phyloP scores from a whole-genome alignment of 2,329 filamentous ascomycete genomes.

The Macroventuria anomochaeta region DNA sequence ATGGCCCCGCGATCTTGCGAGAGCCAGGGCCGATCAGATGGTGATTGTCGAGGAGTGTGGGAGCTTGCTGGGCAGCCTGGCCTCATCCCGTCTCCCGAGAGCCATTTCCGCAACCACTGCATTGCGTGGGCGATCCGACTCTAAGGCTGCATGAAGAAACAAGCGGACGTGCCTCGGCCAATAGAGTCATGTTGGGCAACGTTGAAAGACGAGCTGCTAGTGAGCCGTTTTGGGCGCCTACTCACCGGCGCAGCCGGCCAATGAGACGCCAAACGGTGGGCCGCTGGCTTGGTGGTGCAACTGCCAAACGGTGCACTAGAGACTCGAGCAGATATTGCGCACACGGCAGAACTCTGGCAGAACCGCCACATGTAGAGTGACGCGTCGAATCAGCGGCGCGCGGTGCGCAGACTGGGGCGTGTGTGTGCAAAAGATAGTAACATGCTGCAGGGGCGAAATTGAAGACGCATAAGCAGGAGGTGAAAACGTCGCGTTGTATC shows the following conservation, averaged over 20 bases:
- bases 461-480: conserved; percentile 26
- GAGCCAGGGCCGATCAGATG: conserved; percentile 34
- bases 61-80: conserved; percentile 18
- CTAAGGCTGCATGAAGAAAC: conserved; percentile 26
- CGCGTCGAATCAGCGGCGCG: conserved; percentile 28
- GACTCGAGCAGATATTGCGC: conserved; percentile 31
- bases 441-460: conserved; percentile 38
- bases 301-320: conserved; percentile 47
- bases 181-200: conserved; percentile 28
- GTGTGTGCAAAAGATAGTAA: conserved; percentile 12
- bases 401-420: conserved; percentile 26
- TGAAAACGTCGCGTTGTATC: conserved; percentile 18
- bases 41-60: conserved; percentile 20
- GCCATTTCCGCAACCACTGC: conserved; percentile 32
- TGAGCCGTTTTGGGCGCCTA: conserved; percentile 39
- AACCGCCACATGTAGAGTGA: conserved; percentile 28
- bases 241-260: conserved; percentile 25
- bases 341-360: conserved; percentile 30
- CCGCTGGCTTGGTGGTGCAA: conserved; percentile 36
- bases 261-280: conserved; percentile 28
- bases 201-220: conserved; percentile 28
- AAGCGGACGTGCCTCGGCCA: conserved; percentile 33
- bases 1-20: conserved; percentile 35
- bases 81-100: conserved; percentile 35
- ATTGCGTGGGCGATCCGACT: conserved; percentile 35